Evolutionary conservation across 2,329 filamentous ascomycete genomes (phyloP).

Genomic region (Elsinoe perseae): DNA sequence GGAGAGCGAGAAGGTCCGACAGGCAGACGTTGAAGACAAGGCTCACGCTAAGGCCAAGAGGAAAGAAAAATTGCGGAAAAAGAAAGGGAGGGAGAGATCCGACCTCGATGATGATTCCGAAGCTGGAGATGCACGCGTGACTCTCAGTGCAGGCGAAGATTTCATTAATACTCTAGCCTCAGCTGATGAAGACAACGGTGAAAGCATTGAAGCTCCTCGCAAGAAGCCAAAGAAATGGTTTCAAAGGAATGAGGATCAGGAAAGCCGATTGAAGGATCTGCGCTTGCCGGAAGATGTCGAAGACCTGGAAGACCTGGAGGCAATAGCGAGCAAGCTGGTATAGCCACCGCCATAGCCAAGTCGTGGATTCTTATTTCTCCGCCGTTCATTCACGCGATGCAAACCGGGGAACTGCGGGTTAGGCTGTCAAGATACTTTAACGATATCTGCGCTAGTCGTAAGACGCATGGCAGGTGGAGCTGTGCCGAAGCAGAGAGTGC

Average conservation of each 20-base stretch:
- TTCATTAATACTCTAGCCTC: constrained; percentile 19
- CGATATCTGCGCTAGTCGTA: neutral
- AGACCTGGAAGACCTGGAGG: constrained; percentile 71
- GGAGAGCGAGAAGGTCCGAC: constrained; percentile 62
- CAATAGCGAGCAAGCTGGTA: constrained; percentile 64
- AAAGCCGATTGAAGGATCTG: constrained; percentile 38
- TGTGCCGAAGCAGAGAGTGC: neutral
- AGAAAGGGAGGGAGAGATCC: constrained; percentile 57
- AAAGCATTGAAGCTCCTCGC: constrained; percentile 40
- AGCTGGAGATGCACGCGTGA: constrained; percentile 26
- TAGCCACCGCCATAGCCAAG: constrained; percentile 23
- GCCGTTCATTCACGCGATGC: neutral
- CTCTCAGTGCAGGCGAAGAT: constrained; percentile 26
- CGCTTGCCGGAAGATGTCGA: constrained; percentile 60
- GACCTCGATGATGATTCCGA: constrained; percentile 38
- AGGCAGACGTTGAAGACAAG: constrained; percentile 78
- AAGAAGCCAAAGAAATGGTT: constrained; percentile 76
- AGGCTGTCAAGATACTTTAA: neutral
- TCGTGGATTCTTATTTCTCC: constrained; percentile 2
- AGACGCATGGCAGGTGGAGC: neutral
- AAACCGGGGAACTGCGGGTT: neutral
- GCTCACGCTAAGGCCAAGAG: constrained; percentile 68
- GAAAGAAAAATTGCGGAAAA: constrained; percentile 65
- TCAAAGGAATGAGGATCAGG: constrained; percentile 55
- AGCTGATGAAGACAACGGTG: constrained; percentile 35